These are phyloP conservation scores for Oryza glaberrima DNA, from an alignment of 176 grass and related monocot genomes.

Conservation along the genomic window DNA sequence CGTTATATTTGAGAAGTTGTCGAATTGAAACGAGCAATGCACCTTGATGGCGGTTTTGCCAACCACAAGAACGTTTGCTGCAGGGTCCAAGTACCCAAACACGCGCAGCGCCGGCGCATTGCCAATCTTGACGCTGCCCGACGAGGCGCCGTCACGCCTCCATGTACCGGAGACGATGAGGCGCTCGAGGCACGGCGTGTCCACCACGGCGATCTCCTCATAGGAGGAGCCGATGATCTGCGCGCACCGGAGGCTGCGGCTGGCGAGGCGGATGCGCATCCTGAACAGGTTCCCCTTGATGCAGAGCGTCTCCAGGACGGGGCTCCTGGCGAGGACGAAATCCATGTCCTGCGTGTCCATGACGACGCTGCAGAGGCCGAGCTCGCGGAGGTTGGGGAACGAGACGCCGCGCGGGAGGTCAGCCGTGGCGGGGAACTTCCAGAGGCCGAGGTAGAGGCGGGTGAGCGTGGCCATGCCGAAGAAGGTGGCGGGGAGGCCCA, in stretches of 20 bases:
- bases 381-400: slow-evolving; percentile 38
- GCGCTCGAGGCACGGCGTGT: no score
- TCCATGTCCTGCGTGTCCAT: neutral
- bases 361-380: slow-evolving; percentile 12
- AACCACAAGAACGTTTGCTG: no score
- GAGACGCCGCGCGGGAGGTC: slow-evolving; percentile 10
- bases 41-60: no score
- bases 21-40: no score
- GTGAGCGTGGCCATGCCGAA: slow-evolving; percentile 27
- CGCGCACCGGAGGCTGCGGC: slow-evolving; percentile 37
- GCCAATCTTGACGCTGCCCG: no score
- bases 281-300: neutral
- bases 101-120: no score
- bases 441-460: slow-evolving; percentile 32
- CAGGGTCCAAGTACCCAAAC: no score
- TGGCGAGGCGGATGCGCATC: neutral
- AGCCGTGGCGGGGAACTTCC: slow-evolving; percentile 14
- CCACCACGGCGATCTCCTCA: no score
- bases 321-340: slow-evolving; percentile 27
- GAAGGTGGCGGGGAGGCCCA: slow-evolving; percentile 1
- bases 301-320: slow-evolving; percentile 31
- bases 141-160: no score
- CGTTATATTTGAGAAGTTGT: no score
- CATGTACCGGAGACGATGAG: no score
- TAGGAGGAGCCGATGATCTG: no score